phyloP scores from a whole-genome alignment of 768 basidiomycete genomes.

The Tylopilus sp. region DNA sequence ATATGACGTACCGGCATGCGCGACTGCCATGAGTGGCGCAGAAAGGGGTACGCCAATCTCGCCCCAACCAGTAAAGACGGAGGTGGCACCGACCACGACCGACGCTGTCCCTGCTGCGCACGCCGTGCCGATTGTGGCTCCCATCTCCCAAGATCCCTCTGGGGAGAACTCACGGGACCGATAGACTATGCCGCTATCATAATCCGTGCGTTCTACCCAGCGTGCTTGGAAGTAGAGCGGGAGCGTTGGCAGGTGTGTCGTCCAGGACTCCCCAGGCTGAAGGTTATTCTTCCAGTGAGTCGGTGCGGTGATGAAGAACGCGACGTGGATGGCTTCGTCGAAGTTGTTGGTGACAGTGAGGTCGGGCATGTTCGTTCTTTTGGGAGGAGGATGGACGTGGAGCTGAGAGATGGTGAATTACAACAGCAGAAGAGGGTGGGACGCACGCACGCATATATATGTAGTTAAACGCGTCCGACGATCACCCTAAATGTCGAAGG shows the following conservation, averaged over 20 bases:
- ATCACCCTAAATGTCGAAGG: conserved; percentile 1
- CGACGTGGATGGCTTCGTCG: conserved; percentile 17
- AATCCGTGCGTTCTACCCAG: conserved; percentile 13
- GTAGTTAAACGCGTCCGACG: background rate
- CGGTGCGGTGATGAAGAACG: conserved; percentile 16
- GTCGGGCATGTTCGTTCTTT: conserved; percentile 10
- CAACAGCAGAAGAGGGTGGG: background rate
- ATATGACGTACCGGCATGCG: conserved; percentile 12
- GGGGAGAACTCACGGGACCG: conserved; percentile 12
- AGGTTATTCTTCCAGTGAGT: conserved; percentile 18
- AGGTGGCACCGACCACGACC: conserved; percentile 8
- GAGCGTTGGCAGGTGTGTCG: conserved; percentile 5
- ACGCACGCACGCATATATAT: background rate
- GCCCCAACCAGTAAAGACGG: conserved; percentile 1
- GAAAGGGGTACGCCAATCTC: background rate
- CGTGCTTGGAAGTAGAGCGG: conserved; percentile 12
- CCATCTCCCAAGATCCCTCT: conserved; percentile 19
- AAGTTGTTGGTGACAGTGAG: conserved; percentile 20
- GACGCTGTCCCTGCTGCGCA: conserved; percentile 22
- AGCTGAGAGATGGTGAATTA: background rate
- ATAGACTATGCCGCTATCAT: conserved; percentile 4
- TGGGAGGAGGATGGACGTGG: background rate
- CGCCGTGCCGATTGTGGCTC: conserved; percentile 11
- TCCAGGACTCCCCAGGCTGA: conserved; percentile 18
- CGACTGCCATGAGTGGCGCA: conserved; percentile 8